Percentiles rank a stretch among this genome's conserved stretches.
These are phyloP conservation scores for Chaetomium sp. DNA, from an alignment of 2,329 filamentous ascomycete species.

Conservation along the genomic window DNA sequence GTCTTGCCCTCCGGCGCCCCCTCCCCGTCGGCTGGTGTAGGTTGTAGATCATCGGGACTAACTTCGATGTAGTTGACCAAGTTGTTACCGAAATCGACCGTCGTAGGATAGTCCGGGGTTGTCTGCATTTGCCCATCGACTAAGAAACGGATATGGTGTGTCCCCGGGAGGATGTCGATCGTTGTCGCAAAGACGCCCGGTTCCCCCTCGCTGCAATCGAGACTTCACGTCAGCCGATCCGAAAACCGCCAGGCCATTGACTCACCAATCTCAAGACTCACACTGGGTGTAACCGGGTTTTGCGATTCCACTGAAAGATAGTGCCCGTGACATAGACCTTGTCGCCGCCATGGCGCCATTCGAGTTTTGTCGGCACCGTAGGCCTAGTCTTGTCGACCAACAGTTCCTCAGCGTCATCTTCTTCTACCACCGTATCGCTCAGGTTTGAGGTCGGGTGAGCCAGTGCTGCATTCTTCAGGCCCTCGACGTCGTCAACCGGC, in stretches of 20 bases:
- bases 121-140: conserved; percentile 93
- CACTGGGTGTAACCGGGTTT: conserved; percentile 84
- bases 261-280: conserved; percentile 54
- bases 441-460: conserved; percentile 60
- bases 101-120: conserved; percentile 83
- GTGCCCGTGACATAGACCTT: conserved; percentile 97
- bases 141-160: conserved; percentile 94
- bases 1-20: conserved; percentile 38
- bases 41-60: conserved; percentile 68
- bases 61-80: conserved; percentile 98
- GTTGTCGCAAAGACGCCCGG: conserved; percentile 72
- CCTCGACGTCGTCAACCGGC: conserved; percentile 55
- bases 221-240: conserved; percentile 22
- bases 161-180: conserved; percentile 85
- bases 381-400: conserved; percentile 73
- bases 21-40: conserved; percentile 38
- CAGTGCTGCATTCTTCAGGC: conserved; percentile 50
- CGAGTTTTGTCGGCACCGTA: conserved; percentile 79
- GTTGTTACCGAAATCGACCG: conserved; percentile 97
- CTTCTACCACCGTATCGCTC: conserved; percentile 66
- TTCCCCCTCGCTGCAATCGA: conserved; percentile 50
- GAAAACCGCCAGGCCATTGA: background rate
- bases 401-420: conserved; percentile 77
- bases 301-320: conserved; percentile 96
- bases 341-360: conserved; percentile 82